Percentiles rank a stretch among this genome's conserved stretches.
phyloP scores from a whole-genome alignment of 2,329 filamentous ascomycete genomes.

The Aspergillus ochraceus region DNA sequence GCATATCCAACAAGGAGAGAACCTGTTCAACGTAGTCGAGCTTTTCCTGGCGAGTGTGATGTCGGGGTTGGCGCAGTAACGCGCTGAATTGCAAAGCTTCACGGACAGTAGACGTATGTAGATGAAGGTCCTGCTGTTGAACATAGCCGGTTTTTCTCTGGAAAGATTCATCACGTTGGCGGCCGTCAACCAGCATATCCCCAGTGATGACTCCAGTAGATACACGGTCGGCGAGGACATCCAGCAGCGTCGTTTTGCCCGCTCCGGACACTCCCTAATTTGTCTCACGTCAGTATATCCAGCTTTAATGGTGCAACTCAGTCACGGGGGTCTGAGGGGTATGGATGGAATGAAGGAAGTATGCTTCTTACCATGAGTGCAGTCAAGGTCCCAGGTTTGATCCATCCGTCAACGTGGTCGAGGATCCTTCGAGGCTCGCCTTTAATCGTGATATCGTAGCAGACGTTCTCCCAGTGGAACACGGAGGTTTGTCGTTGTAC shows the following conservation, averaged over 20 bases:
- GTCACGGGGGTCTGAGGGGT: background rate
- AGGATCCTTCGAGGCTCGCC: conserved; percentile 62
- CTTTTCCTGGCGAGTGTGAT: conserved; percentile 70
- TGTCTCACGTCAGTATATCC: background rate
- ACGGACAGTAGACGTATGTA: conserved; percentile 78
- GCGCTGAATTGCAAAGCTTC: conserved; percentile 84
- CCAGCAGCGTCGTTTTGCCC: conserved; percentile 60
- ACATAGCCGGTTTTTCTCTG: conserved; percentile 63
- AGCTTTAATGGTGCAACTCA: background rate
- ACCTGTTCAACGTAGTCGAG: conserved; percentile 71
- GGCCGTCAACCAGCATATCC: conserved; percentile 64
- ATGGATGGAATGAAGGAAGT: background rate
- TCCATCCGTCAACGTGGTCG: conserved; percentile 52
- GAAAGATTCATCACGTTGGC: conserved; percentile 55
- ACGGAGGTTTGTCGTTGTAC: conserved; percentile 61
- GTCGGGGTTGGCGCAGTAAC: conserved; percentile 75
- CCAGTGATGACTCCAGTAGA: conserved; percentile 63
- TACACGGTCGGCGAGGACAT: conserved; percentile 57
- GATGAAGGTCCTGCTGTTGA: conserved; percentile 72
- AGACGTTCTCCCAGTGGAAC: conserved; percentile 80
- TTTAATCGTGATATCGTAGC: conserved; percentile 77
- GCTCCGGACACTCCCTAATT: conserved; percentile 56
- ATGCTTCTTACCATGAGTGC: conserved; percentile 48
- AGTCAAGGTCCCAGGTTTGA: conserved; percentile 55
- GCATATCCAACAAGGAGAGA: conserved; percentile 83